Percentiles rank a stretch among this genome's conserved stretches.
phyloP scores from a whole-genome alignment of 805 yeast genomes.

The Cephaloascus albidus region DNA sequence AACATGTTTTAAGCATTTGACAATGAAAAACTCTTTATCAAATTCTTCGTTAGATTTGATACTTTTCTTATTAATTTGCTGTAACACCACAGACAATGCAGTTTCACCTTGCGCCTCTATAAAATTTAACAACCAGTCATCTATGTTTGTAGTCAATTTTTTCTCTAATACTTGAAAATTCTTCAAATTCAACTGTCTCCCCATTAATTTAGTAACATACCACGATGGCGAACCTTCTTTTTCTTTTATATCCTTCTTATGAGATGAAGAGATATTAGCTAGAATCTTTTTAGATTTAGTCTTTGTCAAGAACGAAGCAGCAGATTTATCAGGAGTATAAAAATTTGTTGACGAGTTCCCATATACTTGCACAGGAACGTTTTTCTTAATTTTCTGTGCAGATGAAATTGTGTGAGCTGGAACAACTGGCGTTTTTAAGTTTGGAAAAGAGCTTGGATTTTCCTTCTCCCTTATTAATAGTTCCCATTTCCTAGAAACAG shows the following conservation, averaged over 20 bases:
- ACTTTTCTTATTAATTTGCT: conserved; percentile 27
- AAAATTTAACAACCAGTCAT: conserved; percentile 21
- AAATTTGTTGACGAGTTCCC: background rate
- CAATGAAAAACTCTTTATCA: conserved; percentile 26
- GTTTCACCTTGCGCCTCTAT: conserved; percentile 33
- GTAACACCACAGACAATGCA: conserved; percentile 27
- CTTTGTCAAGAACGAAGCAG: conserved; percentile 2
- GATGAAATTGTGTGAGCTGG: background rate
- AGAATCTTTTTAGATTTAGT: conserved; percentile 6
- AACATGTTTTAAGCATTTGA: conserved; percentile 25
- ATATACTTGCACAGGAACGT: background rate
- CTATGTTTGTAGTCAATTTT: conserved; percentile 14
- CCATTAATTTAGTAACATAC: conserved; percentile 27
- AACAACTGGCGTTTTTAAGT: conserved; percentile 12
- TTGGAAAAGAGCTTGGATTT: conserved; percentile 21
- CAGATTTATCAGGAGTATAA: background rate
- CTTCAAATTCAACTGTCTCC: conserved; percentile 18
- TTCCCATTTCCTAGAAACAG: conserved; percentile 33
- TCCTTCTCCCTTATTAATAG: conserved; percentile 29
- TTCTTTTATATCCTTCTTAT: conserved; percentile 5
- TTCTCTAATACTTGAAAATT: conserved; percentile 26
- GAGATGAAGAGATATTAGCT: conserved; percentile 3
- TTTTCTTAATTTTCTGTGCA: background rate
- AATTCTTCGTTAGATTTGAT: conserved; percentile 35
- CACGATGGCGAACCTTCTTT: conserved; percentile 31